Evolutionary conservation across 139 green algal genomes (phyloP), one percentile per base, ranked within the genome.

Genomic region (Chlamydomonas schloesseri): DNA sequence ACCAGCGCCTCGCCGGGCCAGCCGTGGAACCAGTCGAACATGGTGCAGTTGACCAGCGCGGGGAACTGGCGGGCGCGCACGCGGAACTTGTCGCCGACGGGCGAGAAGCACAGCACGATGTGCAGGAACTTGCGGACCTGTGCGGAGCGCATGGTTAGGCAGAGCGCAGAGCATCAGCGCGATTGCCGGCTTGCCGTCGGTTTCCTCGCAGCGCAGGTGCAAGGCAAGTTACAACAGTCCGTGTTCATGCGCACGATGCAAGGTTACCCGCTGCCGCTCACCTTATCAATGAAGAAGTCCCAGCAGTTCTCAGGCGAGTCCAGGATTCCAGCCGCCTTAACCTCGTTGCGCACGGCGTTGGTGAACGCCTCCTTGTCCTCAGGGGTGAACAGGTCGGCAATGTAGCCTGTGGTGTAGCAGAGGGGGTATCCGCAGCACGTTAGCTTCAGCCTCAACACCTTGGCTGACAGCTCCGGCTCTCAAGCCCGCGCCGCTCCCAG

Each of bases 271-370:
- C 42, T 8, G 6, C 42, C 42, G 10, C 90, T 62, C 33, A 96
- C 95, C 90, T 97, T 97, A 73, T 96, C 90, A 62, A 98, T 97
- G 90, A 99, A 98, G 85, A 96, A 98, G 55, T 97, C 92, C 95
- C 95, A 99, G 84, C 93, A 94, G 84, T 95, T 96, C 34, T 97
- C 96, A 5, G 88, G 76, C 0, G 94, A 97, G 85, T 99, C 96
- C 28, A 98, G 78, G 36, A 97, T 82, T 33, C 96, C 95, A 6
- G 94, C 82, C 26, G 89, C 82, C 87, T 98, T 98, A 33, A 94
- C 92, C 89, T 98, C 95, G 55, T 92, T 95, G n/a, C 96, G 91
- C n/a, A 98, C 94, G 34, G 93, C 89, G 80, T 97, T 97, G 92
- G 83, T 94, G 79, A 97, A 95, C 84, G 84, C 93, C 60, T 97